Percentiles rank a stretch among this genome's conserved stretches.
Conservation (phyloP, 805 yeast genomes). For the Alloascoidea hylecoeti region DNA sequence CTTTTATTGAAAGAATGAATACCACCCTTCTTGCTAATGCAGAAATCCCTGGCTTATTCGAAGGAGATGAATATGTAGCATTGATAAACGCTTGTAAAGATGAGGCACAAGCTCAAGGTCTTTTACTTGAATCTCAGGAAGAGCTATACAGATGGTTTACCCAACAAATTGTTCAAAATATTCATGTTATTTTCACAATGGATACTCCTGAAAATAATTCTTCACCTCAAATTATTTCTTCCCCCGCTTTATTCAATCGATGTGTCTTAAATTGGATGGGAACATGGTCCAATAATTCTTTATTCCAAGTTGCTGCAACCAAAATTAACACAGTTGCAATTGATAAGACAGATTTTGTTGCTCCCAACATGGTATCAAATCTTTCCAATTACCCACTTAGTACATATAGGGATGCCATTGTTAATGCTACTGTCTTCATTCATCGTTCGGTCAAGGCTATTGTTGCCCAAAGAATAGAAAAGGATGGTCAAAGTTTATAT, state of each 20-base stretch:
- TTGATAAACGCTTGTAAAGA: slow-evolving; percentile 42
- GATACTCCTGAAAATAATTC: slow-evolving; percentile 31
- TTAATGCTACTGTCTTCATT: slow-evolving; percentile 29
- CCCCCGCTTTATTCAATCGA: slow-evolving; percentile 83
- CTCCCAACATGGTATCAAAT: slow-evolving; percentile 16
- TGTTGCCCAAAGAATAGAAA: too few species aligned
- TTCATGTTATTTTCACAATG: slow-evolving; percentile 76
- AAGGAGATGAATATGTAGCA: slow-evolving; percentile 46
- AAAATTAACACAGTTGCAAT: slow-evolving; percentile 34
- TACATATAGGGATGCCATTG: slow-evolving; percentile 28
- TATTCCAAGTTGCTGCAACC: slow-evolving; percentile 32
- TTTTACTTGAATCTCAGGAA: slow-evolving; percentile 47
- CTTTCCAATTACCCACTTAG: slow-evolving; percentile 5
- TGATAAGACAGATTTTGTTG: slow-evolving; percentile 26
- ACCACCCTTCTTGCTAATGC: slow-evolving; percentile 77
- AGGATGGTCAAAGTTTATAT: neutral
- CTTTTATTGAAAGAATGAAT: slow-evolving; percentile 85
- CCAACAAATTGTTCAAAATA: slow-evolving; percentile 45
- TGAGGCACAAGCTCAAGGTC: slow-evolving; percentile 43
- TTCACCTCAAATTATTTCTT: slow-evolving; percentile 37
- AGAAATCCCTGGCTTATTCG: slow-evolving; percentile 82
- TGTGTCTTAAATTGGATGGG: slow-evolving; percentile 89
- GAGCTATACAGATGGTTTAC: slow-evolving; percentile 71
- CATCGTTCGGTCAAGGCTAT: slow-evolving; percentile 21
- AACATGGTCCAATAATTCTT: slow-evolving; percentile 46